Conservation (phyloP, 1,284 basidiomycete genomes). For the Vanrija sp. region DNA sequence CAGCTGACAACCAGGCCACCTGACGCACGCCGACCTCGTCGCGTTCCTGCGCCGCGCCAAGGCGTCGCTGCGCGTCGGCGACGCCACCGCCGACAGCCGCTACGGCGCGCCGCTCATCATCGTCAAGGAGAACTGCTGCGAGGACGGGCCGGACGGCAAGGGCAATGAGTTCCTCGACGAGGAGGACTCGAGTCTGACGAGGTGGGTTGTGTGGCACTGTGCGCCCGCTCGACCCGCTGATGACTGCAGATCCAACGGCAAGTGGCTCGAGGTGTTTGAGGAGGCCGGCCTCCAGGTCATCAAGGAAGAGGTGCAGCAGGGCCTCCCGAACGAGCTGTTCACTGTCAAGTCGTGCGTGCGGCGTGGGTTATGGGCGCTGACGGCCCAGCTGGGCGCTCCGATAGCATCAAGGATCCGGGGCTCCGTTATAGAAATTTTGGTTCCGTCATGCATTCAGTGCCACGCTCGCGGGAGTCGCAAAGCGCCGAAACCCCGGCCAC, state of each 20-base stretch:
- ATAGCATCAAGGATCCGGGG: conserved; percentile 2
- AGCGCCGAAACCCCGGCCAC: neutral
- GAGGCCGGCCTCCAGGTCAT: conserved; percentile 65
- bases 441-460: neutral
- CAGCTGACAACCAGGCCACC: conserved; percentile 53
- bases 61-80: conserved; percentile 34
- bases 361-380: conserved; percentile 4
- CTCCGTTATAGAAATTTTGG: too few relatives aligned
- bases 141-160: conserved; percentile 54
- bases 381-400: conserved; percentile 22
- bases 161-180: conserved; percentile 65
- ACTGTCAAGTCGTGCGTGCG: conserved; percentile 72
- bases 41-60: conserved; percentile 65
- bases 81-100: conserved; percentile 4
- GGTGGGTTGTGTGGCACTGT: conserved; percentile 50
- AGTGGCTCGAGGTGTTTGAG: conserved; percentile 71
- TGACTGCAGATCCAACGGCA: conserved; percentile 65
- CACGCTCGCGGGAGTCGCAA: neutral
- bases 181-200: conserved; percentile 80
- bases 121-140: conserved; percentile 88
- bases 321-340: conserved; percentile 74
- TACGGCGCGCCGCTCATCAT: conserved; percentile 58
- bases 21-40: conserved; percentile 71
- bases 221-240: neutral
- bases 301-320: conserved; percentile 62